Conservation (phyloP, 306 rosid species). For the Vigna trinervia region DNA sequence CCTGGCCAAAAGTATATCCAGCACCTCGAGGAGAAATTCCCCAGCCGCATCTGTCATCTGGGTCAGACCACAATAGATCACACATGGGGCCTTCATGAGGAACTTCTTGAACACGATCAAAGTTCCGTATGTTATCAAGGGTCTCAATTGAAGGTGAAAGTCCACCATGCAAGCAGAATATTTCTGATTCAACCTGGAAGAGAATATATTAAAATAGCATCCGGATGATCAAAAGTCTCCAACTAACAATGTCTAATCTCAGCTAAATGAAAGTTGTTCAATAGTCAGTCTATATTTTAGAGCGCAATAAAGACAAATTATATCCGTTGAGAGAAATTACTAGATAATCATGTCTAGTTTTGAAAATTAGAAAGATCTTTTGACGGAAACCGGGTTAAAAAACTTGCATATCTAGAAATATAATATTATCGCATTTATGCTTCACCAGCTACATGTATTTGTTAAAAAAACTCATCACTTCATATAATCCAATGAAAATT, state of each 20-base stretch:
- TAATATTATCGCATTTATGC: constrained; percentile 15
- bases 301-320: neutral
- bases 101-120: constrained; percentile 99
- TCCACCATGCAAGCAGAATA: constrained; percentile 98
- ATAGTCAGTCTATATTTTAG: constrained; percentile 37
- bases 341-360: constrained; percentile 18
- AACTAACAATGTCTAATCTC: constrained; percentile 20
- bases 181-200: constrained; percentile 94
- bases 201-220: constrained; percentile 32
- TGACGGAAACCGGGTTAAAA: constrained; percentile 1
- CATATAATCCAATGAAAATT: neutral
- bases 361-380: constrained; percentile 4
- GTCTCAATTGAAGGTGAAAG: constrained; percentile 97
- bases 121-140: constrained; percentile 92
- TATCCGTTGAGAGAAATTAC: constrained; percentile 16
- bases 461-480: neutral
- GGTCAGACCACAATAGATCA: constrained; percentile 99
- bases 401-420: constrained; percentile 16
- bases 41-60: constrained; percentile 99
- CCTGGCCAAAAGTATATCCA: constrained; percentile 99
- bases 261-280: constrained; percentile 28
- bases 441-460: constrained; percentile 5
- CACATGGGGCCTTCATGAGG: constrained; percentile 99
- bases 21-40: constrained; percentile 99
- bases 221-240: constrained; percentile 28